These are phyloP conservation scores for Thuja plicata DNA, from an alignment of 83 land plant genomes.

Conservation along the genomic window DNA sequence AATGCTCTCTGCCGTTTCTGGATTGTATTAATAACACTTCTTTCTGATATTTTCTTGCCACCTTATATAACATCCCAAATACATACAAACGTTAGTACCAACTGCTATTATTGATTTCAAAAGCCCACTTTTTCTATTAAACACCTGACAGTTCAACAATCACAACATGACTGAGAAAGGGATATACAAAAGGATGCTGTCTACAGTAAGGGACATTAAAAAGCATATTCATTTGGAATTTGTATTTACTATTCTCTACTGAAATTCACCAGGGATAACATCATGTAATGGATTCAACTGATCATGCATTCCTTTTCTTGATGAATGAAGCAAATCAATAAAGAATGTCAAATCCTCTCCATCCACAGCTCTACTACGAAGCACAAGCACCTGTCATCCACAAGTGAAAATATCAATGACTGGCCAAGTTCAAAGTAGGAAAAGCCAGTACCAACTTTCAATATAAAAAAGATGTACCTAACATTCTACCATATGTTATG, in stretches of 20 bases:
- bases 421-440: not conserved
- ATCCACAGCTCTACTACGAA: conserved; percentile 27
- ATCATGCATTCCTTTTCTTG: conserved; percentile 4
- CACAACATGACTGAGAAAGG: conserved; percentile 4
- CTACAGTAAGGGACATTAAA: not conserved
- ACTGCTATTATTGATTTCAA: not conserved
- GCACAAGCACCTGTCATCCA: conserved; percentile 25
- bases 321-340: conserved; percentile 35
- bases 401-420: not conserved
- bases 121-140: not conserved
- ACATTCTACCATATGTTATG: not conserved
- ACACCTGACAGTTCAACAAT: not conserved
- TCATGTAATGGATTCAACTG: conserved; percentile 14
- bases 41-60: conserved; percentile 27
- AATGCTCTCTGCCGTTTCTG: conserved; percentile 47
- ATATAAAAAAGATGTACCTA: not conserved
- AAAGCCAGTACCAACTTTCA: not conserved
- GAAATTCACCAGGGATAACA: conserved; percentile 21
- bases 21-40: conserved; percentile 38
- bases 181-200: not conserved
- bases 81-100: not conserved
- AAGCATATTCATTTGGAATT: conserved; percentile 1
- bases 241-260: conserved; percentile 20
- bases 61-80: conserved; percentile 19
- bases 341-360: conserved; percentile 27